Conservation (phyloP, 2,329 filamentous ascomycete genomes). For the Shiraia sp. region DNA sequence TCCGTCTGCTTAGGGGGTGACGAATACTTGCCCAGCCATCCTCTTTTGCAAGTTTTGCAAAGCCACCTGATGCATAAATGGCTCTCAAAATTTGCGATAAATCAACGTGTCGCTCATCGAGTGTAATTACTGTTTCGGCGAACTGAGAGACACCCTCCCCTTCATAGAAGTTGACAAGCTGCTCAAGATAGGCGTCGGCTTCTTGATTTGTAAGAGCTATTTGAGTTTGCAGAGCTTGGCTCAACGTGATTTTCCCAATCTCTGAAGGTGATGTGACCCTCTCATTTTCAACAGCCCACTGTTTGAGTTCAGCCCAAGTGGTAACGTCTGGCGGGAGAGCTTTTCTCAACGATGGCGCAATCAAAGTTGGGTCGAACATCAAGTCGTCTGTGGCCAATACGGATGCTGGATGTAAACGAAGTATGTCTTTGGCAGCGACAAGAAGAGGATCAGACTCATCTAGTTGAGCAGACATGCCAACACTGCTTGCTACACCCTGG, state of each 20-base stretch:
- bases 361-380: background rate
- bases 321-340: background rate
- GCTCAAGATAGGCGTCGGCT: background rate
- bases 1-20: too few relatives aligned
- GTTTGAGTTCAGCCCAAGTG: conserved; percentile 1
- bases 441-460: background rate
- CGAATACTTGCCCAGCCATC: too few relatives aligned
- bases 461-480: too few relatives aligned
- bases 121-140: background rate
- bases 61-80: too few relatives aligned
- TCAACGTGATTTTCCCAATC: background rate
- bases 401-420: background rate
- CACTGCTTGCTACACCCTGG: background rate
- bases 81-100: too few relatives aligned
- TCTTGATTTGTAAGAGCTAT: background rate
- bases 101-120: too few relatives aligned
- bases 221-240: background rate
- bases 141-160: background rate
- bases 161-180: background rate
- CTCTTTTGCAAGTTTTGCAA: too few relatives aligned
- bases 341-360: background rate
- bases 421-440: background rate
- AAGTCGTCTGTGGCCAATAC: conserved; percentile 1
- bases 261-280: background rate
- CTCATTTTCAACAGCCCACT: background rate